Evolutionary conservation across 1,284 basidiomycete genomes (phyloP).

Genomic region (Fomitopsis betulina): DNA sequence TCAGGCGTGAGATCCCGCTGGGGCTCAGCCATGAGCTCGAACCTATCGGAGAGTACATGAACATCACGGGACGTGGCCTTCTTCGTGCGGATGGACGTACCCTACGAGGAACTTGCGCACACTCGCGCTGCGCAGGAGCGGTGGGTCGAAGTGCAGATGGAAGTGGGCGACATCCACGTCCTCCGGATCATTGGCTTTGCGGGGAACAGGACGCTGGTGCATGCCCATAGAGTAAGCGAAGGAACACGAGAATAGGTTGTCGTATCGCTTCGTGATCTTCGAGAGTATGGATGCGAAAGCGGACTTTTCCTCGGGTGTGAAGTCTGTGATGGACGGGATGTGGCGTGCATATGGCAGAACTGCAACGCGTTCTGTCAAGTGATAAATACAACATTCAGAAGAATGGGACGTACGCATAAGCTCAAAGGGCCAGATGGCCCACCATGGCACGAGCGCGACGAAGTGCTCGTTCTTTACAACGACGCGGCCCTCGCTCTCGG

Average conservation of each 20-base stretch:
- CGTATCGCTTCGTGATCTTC: constrained; percentile 71
- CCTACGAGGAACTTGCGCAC: constrained; percentile 92
- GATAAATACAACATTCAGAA: background rate
- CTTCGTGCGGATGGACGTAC: constrained; percentile 31
- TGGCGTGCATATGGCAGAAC: constrained; percentile 80
- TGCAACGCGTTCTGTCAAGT: constrained; percentile 23
- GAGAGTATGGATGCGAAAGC: constrained; percentile 67
- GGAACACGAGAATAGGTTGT: constrained; percentile 82
- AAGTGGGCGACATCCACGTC: constrained; percentile 69
- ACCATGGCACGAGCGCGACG: constrained; percentile 90
- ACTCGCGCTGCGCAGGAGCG: constrained; percentile 77
- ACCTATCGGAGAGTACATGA: constrained; percentile 39
- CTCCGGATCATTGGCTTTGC: constrained; percentile 26
- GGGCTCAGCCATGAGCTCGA: constrained; percentile 89
- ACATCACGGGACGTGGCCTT: background rate
- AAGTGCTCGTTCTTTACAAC: constrained; percentile 79
- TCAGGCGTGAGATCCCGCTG: constrained; percentile 92
- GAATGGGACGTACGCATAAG: constrained; percentile 52
- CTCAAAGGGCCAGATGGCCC: constrained; percentile 97
- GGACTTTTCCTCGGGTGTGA: constrained; percentile 56
- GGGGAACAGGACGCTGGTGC: constrained; percentile 73
- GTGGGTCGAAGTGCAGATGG: constrained; percentile 89
- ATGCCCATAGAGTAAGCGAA: constrained; percentile 98
- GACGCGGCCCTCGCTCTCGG: constrained; percentile 51
- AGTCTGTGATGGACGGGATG: constrained; percentile 62